These are phyloP conservation scores for Exobasidium cylindrosporum DNA, from an alignment of 1,284 basidiomycete genomes.

Conservation along the genomic window DNA sequence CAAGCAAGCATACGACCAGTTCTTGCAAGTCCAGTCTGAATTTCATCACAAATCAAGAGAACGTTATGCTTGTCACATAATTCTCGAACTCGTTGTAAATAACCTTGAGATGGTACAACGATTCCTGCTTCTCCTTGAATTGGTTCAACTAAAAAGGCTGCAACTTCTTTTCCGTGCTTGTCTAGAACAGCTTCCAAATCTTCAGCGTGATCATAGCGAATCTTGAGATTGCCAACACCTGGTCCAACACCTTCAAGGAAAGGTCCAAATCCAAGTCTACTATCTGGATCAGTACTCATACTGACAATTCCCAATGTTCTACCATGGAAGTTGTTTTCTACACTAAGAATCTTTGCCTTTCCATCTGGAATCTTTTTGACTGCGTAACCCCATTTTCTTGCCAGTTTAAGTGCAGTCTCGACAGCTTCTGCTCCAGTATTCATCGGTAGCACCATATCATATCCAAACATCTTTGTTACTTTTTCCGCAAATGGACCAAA, in stretches of 20 bases:
- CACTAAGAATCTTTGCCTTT: constrained; percentile 82
- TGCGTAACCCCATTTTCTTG: constrained; percentile 55
- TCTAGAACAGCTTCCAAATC: constrained; percentile 81
- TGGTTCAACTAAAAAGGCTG: constrained; percentile 92
- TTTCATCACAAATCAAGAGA: constrained; percentile 92
- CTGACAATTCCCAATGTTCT: constrained; percentile 83
- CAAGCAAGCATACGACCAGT: constrained; percentile 61
- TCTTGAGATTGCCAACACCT: constrained; percentile 42
- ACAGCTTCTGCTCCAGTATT: constrained; percentile 99
- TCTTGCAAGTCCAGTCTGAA: constrained; percentile 70
- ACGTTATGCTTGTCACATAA: constrained; percentile 93
- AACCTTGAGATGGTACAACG: constrained; percentile 85
- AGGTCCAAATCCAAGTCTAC: constrained; percentile 82
- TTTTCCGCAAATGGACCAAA: constrained; percentile 85
- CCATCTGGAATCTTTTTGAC: constrained; percentile 78
- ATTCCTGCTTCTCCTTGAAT: constrained; percentile 99
- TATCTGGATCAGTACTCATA: constrained; percentile 95
- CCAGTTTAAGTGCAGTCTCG: constrained; percentile 67
- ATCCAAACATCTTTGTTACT: constrained; percentile 67
- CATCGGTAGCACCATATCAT: constrained; percentile 91
- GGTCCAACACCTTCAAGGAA: constrained; percentile 84
- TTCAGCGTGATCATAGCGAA: constrained; percentile 57
- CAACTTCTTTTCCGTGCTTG: constrained; percentile 76
- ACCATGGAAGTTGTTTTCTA: constrained; percentile 91
- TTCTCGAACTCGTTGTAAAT: constrained; percentile 72